These are phyloP conservation scores for Diaporthe citrichinensis DNA, from an alignment of 2,329 filamentous ascomycete genomes.

Conservation along the genomic window DNA sequence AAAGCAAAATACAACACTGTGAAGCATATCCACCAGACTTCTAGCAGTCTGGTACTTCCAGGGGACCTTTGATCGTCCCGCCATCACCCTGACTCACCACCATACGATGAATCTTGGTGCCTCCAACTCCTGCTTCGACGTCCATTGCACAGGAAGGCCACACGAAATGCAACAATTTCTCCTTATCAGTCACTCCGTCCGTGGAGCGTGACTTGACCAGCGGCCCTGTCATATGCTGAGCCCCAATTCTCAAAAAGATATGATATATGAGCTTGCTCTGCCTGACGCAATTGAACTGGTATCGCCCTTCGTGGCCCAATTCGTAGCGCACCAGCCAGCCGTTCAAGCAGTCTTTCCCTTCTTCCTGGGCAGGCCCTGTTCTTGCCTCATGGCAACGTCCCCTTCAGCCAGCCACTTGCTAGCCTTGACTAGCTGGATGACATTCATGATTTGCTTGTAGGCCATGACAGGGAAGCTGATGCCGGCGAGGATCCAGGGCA, in stretches of 20 bases:
- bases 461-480: slow-evolving; percentile 90
- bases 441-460: slow-evolving; percentile 93
- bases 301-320: background rate
- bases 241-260: background rate
- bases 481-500: slow-evolving; percentile 85
- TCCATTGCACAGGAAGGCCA: background rate
- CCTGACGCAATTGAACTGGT: background rate
- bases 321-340: background rate
- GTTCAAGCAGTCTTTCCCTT: slow-evolving; percentile 44
- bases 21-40: slow-evolving; percentile 9
- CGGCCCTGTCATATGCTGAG: background rate
- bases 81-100: background rate
- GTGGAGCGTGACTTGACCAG: background rate
- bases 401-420: slow-evolving; percentile 93
- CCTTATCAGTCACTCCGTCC: background rate
- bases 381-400: slow-evolving; percentile 77
- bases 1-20: slow-evolving; percentile 9
- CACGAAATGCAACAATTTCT: background rate
- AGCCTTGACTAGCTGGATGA: slow-evolving; percentile 94
- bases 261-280: background rate
- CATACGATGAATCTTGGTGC: background rate
- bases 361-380: slow-evolving; percentile 67
- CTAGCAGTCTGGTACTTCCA: background rate
- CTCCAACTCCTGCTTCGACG: background rate
- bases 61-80: background rate